phyloP scores from a whole-genome alignment of 2,329 filamentous ascomycete genomes.

The Ophiostoma australiae region DNA sequence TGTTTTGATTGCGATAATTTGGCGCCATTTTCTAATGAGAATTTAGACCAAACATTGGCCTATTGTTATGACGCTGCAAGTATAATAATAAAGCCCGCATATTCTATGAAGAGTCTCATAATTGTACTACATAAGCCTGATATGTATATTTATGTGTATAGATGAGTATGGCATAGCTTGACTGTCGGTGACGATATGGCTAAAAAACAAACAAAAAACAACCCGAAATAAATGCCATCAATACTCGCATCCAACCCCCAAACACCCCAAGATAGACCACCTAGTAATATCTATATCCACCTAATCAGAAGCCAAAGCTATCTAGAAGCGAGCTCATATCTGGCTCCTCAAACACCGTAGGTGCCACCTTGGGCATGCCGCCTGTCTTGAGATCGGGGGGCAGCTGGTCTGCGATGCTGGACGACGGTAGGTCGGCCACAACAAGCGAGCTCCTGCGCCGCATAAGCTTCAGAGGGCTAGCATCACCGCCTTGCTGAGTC shows the following conservation, averaged over 20 bases:
- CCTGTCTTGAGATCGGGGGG: constrained; percentile 42
- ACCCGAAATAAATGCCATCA: background rate
- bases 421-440: constrained; percentile 64
- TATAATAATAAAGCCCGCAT: background rate
- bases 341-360: constrained; percentile 87
- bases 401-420: constrained; percentile 32
- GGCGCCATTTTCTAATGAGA: background rate
- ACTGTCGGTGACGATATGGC: no score
- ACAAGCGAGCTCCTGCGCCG: constrained; percentile 70
- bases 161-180: background rate
- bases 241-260: background rate
- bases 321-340: constrained; percentile 83
- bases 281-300: background rate
- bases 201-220: no score
- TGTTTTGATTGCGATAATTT: background rate
- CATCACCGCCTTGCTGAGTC: constrained; percentile 34
- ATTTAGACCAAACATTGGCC: background rate
- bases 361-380: constrained; percentile 50
- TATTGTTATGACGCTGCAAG: background rate
- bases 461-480: constrained; percentile 57
- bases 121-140: background rate
- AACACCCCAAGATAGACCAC: background rate
- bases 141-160: background rate
- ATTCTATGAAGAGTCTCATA: background rate
- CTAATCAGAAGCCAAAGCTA: constrained; percentile 75